Evolutionary conservation across 2,329 filamentous ascomycete species (phyloP).

Genomic region (Fusarium napiforme): DNA sequence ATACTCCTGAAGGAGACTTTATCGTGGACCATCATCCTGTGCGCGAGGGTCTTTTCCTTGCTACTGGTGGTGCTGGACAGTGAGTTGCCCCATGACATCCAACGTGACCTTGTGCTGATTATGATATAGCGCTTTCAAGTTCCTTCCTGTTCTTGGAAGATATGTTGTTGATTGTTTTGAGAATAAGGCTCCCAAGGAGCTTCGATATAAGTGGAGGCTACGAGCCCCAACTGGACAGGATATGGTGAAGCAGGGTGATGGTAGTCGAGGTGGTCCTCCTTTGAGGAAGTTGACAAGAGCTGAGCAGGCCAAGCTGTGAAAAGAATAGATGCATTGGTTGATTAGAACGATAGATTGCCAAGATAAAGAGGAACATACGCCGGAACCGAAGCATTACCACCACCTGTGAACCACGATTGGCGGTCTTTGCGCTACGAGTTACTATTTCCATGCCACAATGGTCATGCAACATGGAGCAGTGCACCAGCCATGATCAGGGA

Average conservation of each 20-base stretch:
- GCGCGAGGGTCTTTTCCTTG: conserved; percentile 58
- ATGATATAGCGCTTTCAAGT: conserved; percentile 31
- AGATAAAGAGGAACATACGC: neutral
- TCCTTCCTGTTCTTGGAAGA: conserved; percentile 31
- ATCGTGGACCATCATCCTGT: conserved; percentile 67
- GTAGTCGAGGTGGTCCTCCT: conserved; percentile 46
- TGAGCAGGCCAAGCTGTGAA: conserved; percentile 46
- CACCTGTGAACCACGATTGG: neutral
- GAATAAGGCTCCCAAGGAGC: conserved; percentile 41
- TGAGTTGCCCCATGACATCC: neutral
- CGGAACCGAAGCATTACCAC: fast-evolving
- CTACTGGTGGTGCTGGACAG: conserved; percentile 52
- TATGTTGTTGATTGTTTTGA: conserved; percentile 50
- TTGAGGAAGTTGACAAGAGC: conserved; percentile 37
- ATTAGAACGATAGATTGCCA: neutral
- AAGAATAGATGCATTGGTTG: neutral
- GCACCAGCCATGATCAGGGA: neutral
- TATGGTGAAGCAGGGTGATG: conserved; percentile 42
- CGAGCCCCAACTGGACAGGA: conserved; percentile 11
- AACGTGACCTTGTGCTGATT: neutral
- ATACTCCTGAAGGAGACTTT: conserved; percentile 72
- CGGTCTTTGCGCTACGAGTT: neutral
- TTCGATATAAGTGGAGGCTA: conserved; percentile 48
- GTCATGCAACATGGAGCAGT: neutral
- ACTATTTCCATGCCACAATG: no score